Percentiles rank a stretch among this genome's conserved stretches.
Evolutionary conservation across 305 asterid genomes (phyloP).

Genomic region (Fraxinus latifolia): DNA sequence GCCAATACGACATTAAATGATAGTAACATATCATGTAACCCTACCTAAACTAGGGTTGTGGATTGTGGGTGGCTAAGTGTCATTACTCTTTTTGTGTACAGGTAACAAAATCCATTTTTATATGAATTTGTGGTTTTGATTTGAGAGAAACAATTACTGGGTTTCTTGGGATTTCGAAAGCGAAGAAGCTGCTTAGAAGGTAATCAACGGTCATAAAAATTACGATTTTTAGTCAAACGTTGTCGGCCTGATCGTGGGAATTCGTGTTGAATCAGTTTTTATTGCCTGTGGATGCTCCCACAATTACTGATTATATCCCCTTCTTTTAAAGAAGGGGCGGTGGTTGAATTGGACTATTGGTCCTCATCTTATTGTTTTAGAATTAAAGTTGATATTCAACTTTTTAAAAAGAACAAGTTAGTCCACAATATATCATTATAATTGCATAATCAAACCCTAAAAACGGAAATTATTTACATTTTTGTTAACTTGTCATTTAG

Average conservation of each 20-base stretch:
- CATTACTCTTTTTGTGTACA: no score
- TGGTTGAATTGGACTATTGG: neutral
- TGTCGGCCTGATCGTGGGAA: neutral
- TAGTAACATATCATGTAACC: no score
- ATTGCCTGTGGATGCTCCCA: slow-evolving; percentile 9
- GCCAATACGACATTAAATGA: no score
- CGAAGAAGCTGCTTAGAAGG: neutral
- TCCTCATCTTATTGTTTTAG: neutral
- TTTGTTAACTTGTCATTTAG: neutral
- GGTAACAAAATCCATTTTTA: no score
- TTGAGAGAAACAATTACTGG: neutral
- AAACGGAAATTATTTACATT: neutral
- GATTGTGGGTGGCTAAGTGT: no score
- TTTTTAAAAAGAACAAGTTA: neutral
- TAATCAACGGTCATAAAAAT: slow-evolving; percentile 4
- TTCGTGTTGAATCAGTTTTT: neutral
- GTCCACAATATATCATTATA: neutral
- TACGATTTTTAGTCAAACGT: neutral
- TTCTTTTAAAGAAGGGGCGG: neutral
- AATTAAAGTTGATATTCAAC: neutral
- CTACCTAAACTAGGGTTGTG: no score
- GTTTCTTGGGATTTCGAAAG: slow-evolving; percentile 5
- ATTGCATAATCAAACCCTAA: neutral
- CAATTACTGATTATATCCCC: neutral
- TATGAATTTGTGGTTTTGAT: neutral